phyloP scores from a whole-genome alignment of 768 basidiomycete species.

The Boletus patriciae region DNA sequence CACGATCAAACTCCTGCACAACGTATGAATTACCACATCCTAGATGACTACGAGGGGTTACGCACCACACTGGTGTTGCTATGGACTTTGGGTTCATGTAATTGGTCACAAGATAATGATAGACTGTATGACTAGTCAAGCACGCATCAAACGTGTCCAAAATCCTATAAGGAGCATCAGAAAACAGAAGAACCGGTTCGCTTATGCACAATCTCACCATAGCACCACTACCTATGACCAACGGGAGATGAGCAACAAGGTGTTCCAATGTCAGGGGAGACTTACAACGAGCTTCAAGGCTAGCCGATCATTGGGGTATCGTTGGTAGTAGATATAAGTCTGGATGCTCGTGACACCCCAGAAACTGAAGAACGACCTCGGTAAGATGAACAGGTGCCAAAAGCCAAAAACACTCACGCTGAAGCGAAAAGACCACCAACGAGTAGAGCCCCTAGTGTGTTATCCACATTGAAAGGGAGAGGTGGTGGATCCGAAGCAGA shows the following conservation, averaged over 20 bases:
- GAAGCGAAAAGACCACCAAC: conserved; percentile 53
- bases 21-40: not conserved
- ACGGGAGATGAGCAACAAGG: conserved; percentile 33
- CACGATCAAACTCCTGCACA: conserved; percentile 51
- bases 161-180: conserved; percentile 21
- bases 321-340: conserved; percentile 50
- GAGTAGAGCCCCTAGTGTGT: conserved; percentile 55
- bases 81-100: conserved; percentile 50
- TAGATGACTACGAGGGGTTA: not conserved
- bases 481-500: not conserved
- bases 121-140: conserved; percentile 55
- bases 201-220: conserved; percentile 7
- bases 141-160: conserved; percentile 58
- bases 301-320: conserved; percentile 35
- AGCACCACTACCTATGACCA: conserved; percentile 32
- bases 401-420: conserved; percentile 40
- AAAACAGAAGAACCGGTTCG: not conserved
- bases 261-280: not conserved
- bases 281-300: conserved; percentile 42
- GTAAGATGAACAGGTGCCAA: not conserved
- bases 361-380: conserved; percentile 36
- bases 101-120: conserved; percentile 58
- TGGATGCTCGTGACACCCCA: conserved; percentile 60
- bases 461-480: conserved; percentile 37
- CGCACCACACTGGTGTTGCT: conserved; percentile 45